Evolutionary conservation across 768 basidiomycete species (phyloP).

Genomic region (Cytidiella melzeri): DNA sequence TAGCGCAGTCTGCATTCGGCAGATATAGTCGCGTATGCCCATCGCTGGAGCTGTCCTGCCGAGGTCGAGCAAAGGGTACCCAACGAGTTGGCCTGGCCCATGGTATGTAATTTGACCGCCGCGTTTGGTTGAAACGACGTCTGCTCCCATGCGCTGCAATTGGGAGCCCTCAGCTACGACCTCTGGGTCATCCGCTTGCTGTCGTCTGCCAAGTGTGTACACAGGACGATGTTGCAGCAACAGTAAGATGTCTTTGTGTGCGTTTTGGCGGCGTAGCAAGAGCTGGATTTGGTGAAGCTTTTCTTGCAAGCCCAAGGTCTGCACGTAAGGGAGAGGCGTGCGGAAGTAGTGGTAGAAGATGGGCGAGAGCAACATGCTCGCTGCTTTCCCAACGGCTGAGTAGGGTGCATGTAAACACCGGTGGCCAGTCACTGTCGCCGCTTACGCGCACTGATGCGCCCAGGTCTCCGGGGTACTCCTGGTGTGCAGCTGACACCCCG

Average conservation of each 20-base stretch:
- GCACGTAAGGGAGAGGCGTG: constrained; percentile 70
- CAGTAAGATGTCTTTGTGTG: constrained; percentile 58
- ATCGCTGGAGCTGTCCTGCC: constrained; percentile 68
- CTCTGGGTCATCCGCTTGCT: constrained; percentile 44
- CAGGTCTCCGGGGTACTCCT: too few relatives aligned
- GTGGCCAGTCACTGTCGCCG: too few relatives aligned
- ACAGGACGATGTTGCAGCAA: constrained; percentile 90
- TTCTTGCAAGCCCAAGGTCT: constrained; percentile 66
- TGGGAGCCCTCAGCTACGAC: constrained; percentile 55
- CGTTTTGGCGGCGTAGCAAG: constrained; percentile 35
- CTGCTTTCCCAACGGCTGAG: too few relatives aligned
- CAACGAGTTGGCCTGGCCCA: constrained; percentile 95
- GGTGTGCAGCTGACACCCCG: neutral
- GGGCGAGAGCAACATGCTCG: constrained; percentile 44
- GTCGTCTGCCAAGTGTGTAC: constrained; percentile 91
- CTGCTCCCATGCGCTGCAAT: constrained; percentile 75
- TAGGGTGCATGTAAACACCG: neutral
- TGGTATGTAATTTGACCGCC: constrained; percentile 97
- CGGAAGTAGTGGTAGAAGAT: constrained; percentile 74
- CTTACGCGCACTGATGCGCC: too few relatives aligned
- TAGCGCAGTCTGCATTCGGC: constrained; percentile 69
- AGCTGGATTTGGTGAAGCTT: constrained; percentile 64
- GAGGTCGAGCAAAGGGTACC: constrained; percentile 90
- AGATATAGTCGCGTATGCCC: constrained; percentile 78
- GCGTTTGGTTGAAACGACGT: constrained; percentile 74